Base-by-base conservation (phyloP, 352 stramenopile species). In the Pseudoperonospora humuli region DNA sequence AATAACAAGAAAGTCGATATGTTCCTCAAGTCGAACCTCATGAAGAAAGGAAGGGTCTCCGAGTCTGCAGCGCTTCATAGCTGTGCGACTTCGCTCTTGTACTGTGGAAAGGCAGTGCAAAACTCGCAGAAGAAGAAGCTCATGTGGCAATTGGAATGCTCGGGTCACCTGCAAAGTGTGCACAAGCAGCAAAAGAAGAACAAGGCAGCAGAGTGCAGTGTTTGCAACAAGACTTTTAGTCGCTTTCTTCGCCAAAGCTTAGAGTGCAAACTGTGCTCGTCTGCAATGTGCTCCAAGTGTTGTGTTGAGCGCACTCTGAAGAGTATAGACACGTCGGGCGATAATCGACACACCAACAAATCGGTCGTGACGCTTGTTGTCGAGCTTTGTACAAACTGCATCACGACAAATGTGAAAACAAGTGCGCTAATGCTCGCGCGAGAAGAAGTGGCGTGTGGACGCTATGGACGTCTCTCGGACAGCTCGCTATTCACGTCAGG, bases 51-150 rank as follows among this genome's bases (percentile, higher is more conserved):
- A 14, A 62, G 46, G 14, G 39, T 69, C 6, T 57, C 45, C 3
- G 54, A 61, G 40, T 67, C 55, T 8, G 42, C 45, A 11, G 55
- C 57, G 15, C 33, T 71, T 7, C 43, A 64, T 21, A 64, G 40
- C 17, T 69, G 57, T 3, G 62, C 71, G 3, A 59, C 48, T 17
- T 54, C 56, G 21, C 51, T 88, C 28, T 52, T 70, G 13, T 57
- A 61, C 33, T 73, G 50, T 39, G 74, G 68, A 36, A 83, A 70
- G 23, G 53, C 48, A 1, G 50, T 73, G 10, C 50, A 67, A 11
- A 67, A 50, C 42, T 68, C 67, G 14, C 57, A 76, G 39, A 63
- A 70, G 57, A 82, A 78, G 54, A 82, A 82, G 51, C 56, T 82
- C 23, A 33, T 43, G 50, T 68, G 64, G 56, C 52, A 55, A 23